phyloP scores from a whole-genome alignment of 768 basidiomycete genomes.

The Thelephora aurantiotincta region DNA sequence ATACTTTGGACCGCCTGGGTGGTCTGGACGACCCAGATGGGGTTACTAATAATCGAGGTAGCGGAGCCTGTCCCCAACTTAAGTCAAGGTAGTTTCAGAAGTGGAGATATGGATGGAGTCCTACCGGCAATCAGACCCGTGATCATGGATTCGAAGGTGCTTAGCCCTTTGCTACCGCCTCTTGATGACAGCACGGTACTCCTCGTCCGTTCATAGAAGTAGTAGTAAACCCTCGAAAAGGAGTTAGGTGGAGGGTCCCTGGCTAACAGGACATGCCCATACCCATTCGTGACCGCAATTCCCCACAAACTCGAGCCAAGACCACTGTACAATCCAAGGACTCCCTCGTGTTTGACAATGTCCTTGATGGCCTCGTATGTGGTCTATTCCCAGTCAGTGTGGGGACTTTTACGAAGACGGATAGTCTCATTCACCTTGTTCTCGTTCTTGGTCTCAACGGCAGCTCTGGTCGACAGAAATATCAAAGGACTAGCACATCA shows the following conservation, averaged over 20 bases:
- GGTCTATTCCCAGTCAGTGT: constrained; percentile 25
- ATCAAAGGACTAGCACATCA: constrained; percentile 59
- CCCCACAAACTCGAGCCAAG: constrained; percentile 75
- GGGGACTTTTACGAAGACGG: constrained; percentile 5
- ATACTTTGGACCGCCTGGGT: constrained; percentile 64
- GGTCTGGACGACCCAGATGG: constrained; percentile 95
- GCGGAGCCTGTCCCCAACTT: constrained; percentile 68
- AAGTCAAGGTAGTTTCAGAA: neutral
- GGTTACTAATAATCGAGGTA: constrained; percentile 82
- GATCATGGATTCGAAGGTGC: constrained; percentile 79
- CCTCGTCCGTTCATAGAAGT: constrained; percentile 70
- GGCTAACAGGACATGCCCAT: constrained; percentile 10
- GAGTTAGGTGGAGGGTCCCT: neutral
- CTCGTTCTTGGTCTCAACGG: constrained; percentile 74
- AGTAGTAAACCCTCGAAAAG: constrained; percentile 70
- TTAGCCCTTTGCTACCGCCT: constrained; percentile 52
- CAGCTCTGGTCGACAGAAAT: constrained; percentile 84
- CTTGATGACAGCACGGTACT: constrained; percentile 41
- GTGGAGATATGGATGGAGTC: neutral
- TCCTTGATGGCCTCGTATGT: constrained; percentile 54
- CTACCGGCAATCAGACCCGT: constrained; percentile 78
- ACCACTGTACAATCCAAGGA: constrained; percentile 77
- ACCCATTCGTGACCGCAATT: constrained; percentile 91
- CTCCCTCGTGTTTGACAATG: constrained; percentile 74
- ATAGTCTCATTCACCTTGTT: constrained; percentile 37